Evolutionary conservation across 106 monocot genomes (phyloP).

Genomic region (Narthecium ossifragum): DNA sequence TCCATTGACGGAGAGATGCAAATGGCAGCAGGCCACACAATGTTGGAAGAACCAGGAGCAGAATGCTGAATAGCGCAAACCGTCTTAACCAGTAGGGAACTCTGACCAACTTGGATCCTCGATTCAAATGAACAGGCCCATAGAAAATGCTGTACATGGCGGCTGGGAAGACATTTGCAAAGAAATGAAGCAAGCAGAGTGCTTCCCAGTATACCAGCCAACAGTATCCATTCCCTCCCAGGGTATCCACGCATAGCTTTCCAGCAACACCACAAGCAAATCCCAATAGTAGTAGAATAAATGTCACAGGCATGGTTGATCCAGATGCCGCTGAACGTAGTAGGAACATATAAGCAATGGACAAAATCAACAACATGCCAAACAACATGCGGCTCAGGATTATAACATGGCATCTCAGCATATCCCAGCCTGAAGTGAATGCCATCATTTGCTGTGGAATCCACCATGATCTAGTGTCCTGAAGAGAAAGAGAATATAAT

Average conservation of each 20-base stretch:
- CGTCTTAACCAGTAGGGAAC: constrained; percentile 51
- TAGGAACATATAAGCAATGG: constrained; percentile 51
- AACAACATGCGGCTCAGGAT: constrained; percentile 53
- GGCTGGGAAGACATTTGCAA: constrained; percentile 56
- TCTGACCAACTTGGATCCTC: background rate
- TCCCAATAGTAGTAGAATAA: constrained; percentile 61
- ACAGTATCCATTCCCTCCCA: constrained; percentile 68
- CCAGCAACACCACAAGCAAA: constrained; percentile 66
- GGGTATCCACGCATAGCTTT: constrained; percentile 72
- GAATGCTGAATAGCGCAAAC: constrained; percentile 30
- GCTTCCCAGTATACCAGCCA: constrained; percentile 87
- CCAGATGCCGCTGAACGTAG: constrained; percentile 45
- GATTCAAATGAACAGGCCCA: constrained; percentile 38
- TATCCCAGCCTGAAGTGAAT: constrained; percentile 52
- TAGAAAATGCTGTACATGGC: constrained; percentile 40
- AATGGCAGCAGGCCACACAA: constrained; percentile 69
- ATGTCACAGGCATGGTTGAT: constrained; percentile 78
- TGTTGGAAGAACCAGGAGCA: constrained; percentile 55
- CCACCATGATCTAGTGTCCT: constrained; percentile 88
- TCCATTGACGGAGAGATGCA: constrained; percentile 64
- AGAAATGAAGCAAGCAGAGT: constrained; percentile 72
- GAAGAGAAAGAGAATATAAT: constrained; percentile 1
- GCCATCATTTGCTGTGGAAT: constrained; percentile 63
- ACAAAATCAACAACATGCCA: constrained; percentile 70
- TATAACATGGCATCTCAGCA: constrained; percentile 59